phyloP scores from a whole-genome alignment of 371 early-diverging fungal species.

The Mortierella polycephala region DNA sequence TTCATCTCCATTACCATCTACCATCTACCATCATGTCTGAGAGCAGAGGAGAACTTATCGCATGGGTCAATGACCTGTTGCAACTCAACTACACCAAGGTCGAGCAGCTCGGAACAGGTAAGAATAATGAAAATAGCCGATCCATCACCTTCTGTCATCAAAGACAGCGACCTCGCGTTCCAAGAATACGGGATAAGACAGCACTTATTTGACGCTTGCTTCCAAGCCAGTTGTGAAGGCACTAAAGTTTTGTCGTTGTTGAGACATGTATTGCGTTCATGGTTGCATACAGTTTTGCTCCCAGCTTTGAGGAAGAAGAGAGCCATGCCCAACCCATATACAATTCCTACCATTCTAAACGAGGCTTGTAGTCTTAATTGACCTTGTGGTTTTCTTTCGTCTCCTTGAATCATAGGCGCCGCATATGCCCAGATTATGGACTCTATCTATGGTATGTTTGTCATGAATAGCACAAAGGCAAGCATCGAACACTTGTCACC shows the following conservation, averaged over 20 bases:
- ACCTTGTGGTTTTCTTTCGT: not conserved
- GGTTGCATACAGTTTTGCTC: no score
- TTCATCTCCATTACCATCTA: not conserved
- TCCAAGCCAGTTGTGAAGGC: no score
- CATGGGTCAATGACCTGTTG: slow-evolving; percentile 93
- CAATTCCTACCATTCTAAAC: no score
- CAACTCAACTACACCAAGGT: slow-evolving; percentile 91
- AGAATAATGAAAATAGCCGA: slow-evolving; percentile 15
- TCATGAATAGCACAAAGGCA: not conserved
- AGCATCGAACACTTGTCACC: not conserved
- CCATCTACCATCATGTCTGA: slow-evolving; percentile 73
- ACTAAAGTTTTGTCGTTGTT: no score
- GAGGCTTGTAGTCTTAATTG: not conserved
- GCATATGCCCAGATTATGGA: slow-evolving; percentile 94
- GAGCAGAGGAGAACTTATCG: slow-evolving; percentile 88
- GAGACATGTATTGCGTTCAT: no score
- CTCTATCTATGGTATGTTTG: slow-evolving; percentile 81
- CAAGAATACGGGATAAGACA: no score
- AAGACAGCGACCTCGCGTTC: not conserved
- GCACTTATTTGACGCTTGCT: no score
- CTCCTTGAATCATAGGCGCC: slow-evolving; percentile 66
- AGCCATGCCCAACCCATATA: no score
- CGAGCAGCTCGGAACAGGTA: slow-evolving; percentile 95
- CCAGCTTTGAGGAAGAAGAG: no score
- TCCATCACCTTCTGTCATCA: not conserved